A percentile compares a stretch with the other conserved stretches of the same genome.
phyloP scores from a whole-genome alignment of 2,329 filamentous ascomycete species.

The Arachnopeziza araneosa region DNA sequence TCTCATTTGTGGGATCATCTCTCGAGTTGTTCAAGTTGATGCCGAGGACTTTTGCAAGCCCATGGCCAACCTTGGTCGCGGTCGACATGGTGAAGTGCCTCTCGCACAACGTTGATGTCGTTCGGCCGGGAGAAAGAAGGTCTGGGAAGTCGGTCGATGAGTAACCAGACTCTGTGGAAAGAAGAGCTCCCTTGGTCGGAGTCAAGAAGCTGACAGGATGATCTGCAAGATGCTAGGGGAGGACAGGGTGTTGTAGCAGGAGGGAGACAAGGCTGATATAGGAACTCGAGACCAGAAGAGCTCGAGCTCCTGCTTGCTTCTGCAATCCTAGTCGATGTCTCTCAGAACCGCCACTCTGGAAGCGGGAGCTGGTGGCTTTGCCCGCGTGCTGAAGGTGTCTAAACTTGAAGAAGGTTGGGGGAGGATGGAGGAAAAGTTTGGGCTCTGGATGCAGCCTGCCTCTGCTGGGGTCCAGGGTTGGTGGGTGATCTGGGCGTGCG shows the following conservation, averaged over 20 bases:
- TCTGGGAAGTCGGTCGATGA: neutral
- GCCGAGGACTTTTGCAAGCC: constrained; percentile 71
- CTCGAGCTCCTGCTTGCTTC: neutral
- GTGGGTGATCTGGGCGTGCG: neutral
- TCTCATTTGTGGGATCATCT: constrained; percentile 37
- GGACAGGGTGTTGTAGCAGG: neutral
- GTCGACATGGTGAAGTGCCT: constrained; percentile 14
- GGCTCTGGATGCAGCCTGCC: neutral
- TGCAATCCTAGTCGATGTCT: too few species aligned
- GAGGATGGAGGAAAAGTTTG: neutral
- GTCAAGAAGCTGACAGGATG: constrained; percentile 1
- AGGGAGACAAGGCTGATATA: constrained; percentile 18
- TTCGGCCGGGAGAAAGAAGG: neutral
- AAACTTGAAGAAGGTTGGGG: neutral
- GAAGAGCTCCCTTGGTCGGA: neutral
- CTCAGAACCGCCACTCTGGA: constrained; percentile 15
- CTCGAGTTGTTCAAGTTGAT: constrained; percentile 70
- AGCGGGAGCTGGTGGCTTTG: constrained; percentile 1
- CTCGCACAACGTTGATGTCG: neutral
- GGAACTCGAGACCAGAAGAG: neutral
- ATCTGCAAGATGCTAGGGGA: constrained; percentile 9
- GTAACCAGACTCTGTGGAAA: neutral
- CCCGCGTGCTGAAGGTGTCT: neutral
- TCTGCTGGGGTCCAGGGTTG: too few species aligned
- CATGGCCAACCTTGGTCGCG: constrained; percentile 57